Conservation (phyloP, 2,329 filamentous ascomycete genomes). For the Pseudopyricularia javanii region DNA sequence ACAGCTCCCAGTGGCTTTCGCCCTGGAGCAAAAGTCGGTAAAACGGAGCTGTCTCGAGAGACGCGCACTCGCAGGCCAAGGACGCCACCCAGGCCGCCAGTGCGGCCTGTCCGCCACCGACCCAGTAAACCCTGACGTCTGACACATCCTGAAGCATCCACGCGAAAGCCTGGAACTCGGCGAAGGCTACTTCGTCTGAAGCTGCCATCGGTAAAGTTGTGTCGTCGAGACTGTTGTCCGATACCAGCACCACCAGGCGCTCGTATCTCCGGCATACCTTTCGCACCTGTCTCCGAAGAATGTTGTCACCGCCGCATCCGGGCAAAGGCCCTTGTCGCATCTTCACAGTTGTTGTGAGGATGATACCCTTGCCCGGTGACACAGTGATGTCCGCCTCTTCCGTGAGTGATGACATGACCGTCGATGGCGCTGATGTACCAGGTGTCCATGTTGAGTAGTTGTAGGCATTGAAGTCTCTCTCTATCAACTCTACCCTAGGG, state of each 20-base stretch:
- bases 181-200: constrained; percentile 31
- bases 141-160: constrained; percentile 24
- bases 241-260: constrained; percentile 54
- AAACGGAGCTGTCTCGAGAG: constrained; percentile 6
- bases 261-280: constrained; percentile 50
- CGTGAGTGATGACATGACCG: constrained; percentile 2
- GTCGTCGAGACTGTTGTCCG: constrained; percentile 33
- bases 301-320: constrained; percentile 33
- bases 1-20: constrained; percentile 56
- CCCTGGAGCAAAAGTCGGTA: constrained; percentile 29
- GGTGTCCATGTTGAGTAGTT: constrained; percentile 9
- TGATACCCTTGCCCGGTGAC: constrained; percentile 54
- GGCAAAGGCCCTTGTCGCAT: constrained; percentile 55
- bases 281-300: constrained; percentile 42
- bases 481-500: constrained; percentile 12
- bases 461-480: constrained; percentile 15
- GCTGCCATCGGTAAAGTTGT: constrained; percentile 21
- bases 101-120: constrained; percentile 35
- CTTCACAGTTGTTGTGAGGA: constrained; percentile 60
- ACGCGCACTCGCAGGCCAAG: constrained; percentile 26
- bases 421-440: constrained; percentile 8
- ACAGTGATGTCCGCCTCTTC: constrained; percentile 55
- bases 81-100: constrained; percentile 42
- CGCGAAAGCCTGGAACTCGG: constrained; percentile 37
- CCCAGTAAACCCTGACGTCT: constrained; percentile 28